Conservation (phyloP, 176 grass and related monocot species). For the Cymbopogon citratus region DNA sequence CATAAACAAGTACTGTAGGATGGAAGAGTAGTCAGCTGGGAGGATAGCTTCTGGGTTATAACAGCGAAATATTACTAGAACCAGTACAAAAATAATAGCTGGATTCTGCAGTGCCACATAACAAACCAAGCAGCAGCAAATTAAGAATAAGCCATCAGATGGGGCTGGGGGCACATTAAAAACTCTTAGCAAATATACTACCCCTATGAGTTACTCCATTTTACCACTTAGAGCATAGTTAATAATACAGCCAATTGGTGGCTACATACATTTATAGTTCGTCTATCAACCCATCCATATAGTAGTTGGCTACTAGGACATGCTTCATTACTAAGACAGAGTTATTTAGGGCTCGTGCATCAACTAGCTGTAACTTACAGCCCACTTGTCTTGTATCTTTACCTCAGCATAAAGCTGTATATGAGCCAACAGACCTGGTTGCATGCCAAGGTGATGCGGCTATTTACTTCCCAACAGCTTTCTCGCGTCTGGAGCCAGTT, state of each 20-base stretch:
- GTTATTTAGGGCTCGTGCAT: not conserved
- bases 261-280: not conserved
- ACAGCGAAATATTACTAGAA: not conserved
- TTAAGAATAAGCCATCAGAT: not conserved
- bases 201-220: not conserved
- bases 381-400: not conserved
- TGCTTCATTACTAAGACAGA: not conserved
- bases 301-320: not conserved
- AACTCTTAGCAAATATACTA: not conserved
- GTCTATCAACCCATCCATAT: not conserved
- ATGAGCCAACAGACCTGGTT: not conserved
- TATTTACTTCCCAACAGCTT: not conserved
- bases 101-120: not conserved
- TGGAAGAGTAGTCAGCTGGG: no score
- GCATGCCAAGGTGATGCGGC: not conserved
- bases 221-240: not conserved
- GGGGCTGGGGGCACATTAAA: not conserved
- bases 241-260: not conserved
- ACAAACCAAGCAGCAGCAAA: not conserved
- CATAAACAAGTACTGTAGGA: no score
- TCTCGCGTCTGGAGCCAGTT: not conserved
- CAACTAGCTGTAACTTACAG: not conserved
- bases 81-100: not conserved
- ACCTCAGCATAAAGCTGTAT: not conserved
- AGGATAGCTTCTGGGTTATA: not conserved